Evolutionary conservation across 2,329 filamentous ascomycete species (phyloP).

Genomic region (Paraconiothyrium brasiliense): DNA sequence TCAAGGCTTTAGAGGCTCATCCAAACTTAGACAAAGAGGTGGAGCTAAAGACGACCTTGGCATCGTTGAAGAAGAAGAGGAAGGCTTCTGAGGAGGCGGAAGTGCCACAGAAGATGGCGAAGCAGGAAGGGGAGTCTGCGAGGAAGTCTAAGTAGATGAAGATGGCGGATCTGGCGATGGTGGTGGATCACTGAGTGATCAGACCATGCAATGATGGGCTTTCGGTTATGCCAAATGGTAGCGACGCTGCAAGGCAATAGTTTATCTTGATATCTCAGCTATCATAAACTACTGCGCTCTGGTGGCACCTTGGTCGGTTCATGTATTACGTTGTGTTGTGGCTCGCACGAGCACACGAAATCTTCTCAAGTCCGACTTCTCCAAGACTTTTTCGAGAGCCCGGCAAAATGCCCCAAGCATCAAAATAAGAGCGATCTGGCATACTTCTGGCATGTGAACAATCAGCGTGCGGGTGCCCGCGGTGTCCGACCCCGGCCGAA

Average conservation of each 20-base stretch:
- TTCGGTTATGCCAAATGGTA: no score
- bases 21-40: not conserved
- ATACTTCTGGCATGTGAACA: not conserved
- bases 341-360: no score
- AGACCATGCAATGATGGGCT: no score
- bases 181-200: no score
- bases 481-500: conserved; percentile 4
- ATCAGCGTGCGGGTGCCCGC: not conserved
- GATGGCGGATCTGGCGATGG: not conserved
- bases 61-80: not conserved
- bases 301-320: no score
- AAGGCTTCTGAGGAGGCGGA: not conserved
- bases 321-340: no score
- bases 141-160: not conserved
- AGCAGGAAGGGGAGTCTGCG: not conserved
- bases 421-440: not conserved
- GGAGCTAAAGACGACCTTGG: not conserved
- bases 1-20: not conserved
- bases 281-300: no score
- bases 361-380: no score
- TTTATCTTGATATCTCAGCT: no score
- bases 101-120: not conserved
- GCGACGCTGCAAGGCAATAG: no score
- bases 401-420: no score
- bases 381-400: no score